Evolutionary conservation across 805 yeast genomes (phyloP).

Genomic region (Kazachstania bromeliacearum): DNA sequence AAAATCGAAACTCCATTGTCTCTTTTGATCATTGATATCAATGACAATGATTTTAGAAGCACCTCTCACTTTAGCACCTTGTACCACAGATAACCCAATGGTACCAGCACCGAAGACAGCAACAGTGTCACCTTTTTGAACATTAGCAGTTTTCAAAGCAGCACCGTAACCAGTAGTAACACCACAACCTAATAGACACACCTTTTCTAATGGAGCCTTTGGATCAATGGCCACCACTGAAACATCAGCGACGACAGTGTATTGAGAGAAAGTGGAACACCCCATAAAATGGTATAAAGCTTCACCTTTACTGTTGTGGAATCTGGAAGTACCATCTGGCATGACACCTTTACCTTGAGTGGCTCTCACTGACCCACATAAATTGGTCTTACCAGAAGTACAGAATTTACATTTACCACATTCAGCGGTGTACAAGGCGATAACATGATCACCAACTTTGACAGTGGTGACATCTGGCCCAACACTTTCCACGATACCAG

Average conservation of each 20-base stretch:
- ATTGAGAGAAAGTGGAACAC: constrained; percentile 92
- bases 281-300: constrained; percentile 92
- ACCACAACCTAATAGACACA: constrained; percentile 95
- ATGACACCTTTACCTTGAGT: constrained; percentile 97
- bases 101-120: constrained; percentile 98
- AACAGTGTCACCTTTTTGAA: constrained; percentile 82
- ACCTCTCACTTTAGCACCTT: constrained; percentile 80
- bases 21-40: constrained; percentile 78
- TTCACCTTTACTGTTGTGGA: constrained; percentile 72
- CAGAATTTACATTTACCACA: constrained; percentile 94
- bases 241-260: constrained; percentile 96
- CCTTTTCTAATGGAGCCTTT: constrained; percentile 72
- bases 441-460: constrained; percentile 87
- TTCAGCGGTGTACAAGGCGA: constrained; percentile 94
- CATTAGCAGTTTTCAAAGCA: constrained; percentile 82
- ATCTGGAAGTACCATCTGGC: constrained; percentile 97
- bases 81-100: constrained; percentile 92
- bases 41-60: constrained; percentile 78
- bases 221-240: constrained; percentile 88
- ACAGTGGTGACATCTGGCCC: constrained; percentile 92
- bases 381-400: constrained; percentile 87
- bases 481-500: constrained; percentile 88
- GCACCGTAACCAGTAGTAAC: constrained; percentile 98
- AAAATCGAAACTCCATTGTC: constrained; percentile 76
- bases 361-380: constrained; percentile 90